These are phyloP conservation scores for Carex cristatella DNA, from an alignment of 176 grass and related monocot species.

Conservation along the genomic window DNA sequence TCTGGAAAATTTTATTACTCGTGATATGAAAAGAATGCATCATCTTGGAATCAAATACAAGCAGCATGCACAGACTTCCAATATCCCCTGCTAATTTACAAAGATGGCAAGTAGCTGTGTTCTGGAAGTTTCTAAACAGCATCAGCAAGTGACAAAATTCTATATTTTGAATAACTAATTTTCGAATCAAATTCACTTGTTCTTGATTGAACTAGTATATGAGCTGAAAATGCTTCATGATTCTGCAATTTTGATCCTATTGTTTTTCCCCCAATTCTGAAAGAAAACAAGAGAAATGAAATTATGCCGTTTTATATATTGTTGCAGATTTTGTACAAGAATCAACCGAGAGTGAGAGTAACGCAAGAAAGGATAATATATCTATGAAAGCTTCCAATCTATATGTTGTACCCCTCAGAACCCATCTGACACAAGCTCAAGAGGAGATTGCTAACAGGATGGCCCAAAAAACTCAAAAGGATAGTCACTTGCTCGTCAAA, in stretches of 20 bases:
- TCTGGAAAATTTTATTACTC: not conserved
- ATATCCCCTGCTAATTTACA: not conserved
- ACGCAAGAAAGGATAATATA: not conserved
- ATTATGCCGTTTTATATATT: not conserved
- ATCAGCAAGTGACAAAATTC: not conserved
- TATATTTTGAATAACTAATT: not conserved
- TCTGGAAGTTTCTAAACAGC: not conserved
- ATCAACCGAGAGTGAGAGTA: not conserved
- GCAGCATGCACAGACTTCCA: not conserved
- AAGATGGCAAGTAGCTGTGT: not conserved
- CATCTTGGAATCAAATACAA: not conserved
- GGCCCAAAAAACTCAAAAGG: not conserved
- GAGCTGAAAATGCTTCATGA: not conserved
- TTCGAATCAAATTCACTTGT: not conserved
- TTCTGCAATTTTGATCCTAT: not conserved
- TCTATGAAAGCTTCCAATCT: not conserved
- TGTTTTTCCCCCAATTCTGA: not conserved
- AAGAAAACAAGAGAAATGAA: not conserved
- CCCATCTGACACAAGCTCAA: not conserved
- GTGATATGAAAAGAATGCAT: not conserved
- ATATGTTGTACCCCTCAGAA: not conserved
- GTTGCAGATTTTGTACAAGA: not conserved
- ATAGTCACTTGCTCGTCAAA: not conserved
- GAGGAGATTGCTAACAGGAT: not conserved
- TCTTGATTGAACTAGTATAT: not conserved